Percentiles rank a stretch among this genome's conserved stretches.
Evolutionary conservation across 2,329 filamentous ascomycete genomes (phyloP).

Genomic region (Chaetomium strumarium): DNA sequence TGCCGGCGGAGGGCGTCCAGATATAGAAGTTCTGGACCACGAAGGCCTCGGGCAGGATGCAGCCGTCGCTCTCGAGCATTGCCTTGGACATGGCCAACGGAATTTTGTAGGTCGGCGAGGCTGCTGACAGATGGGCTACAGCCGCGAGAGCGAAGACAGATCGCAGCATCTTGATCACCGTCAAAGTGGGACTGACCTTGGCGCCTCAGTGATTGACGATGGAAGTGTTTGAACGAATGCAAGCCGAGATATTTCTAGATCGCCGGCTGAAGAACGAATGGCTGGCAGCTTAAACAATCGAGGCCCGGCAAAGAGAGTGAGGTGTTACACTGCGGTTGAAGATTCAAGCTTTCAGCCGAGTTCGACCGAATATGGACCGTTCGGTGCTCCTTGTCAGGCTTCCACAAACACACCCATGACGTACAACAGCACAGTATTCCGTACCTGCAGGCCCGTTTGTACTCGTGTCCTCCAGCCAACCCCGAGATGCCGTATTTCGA

Average conservation of each 20-base stretch:
- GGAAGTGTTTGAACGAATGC: background rate
- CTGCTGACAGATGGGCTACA: constrained; percentile 12
- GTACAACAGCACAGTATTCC: constrained; percentile 6
- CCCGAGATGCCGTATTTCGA: no score
- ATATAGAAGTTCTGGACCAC: constrained; percentile 34
- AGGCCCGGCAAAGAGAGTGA: background rate
- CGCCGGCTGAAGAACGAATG: background rate
- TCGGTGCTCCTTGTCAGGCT: background rate
- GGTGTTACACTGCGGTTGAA: background rate
- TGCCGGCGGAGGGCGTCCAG: constrained; percentile 28
- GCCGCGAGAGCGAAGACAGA: constrained; percentile 15
- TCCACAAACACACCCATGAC: background rate
- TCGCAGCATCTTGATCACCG: constrained; percentile 9
- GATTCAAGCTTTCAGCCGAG: background rate
- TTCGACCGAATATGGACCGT: background rate
- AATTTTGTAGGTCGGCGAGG: constrained; percentile 17
- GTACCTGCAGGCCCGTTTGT: constrained; percentile 1
- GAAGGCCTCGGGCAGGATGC: constrained; percentile 36
- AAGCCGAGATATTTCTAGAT: background rate
- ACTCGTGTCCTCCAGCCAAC: background rate
- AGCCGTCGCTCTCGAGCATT: constrained; percentile 24
- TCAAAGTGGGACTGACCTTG: background rate
- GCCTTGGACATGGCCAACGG: constrained; percentile 17
- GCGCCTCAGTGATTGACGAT: background rate
- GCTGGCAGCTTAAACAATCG: background rate